These are phyloP conservation scores for Sanghuangporus weigelae DNA, from an alignment of 1,284 basidiomycete genomes.

Conservation along the genomic window DNA sequence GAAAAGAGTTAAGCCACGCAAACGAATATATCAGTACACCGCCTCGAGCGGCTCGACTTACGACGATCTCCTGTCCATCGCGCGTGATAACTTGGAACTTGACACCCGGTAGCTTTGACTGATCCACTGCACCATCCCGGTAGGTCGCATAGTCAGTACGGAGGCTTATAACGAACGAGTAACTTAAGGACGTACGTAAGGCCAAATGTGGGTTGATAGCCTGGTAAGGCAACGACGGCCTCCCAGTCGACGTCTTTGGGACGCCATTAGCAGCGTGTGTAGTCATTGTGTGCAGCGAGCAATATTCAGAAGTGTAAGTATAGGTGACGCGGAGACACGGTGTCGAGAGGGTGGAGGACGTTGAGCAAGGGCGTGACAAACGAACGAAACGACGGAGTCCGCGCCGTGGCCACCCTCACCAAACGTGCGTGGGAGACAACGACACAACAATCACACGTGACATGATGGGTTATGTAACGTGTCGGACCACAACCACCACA, in stretches of 20 bases:
- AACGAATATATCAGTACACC: not conserved
- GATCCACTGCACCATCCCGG: constrained; percentile 25
- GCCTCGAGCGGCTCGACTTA: constrained; percentile 26
- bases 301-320: not conserved
- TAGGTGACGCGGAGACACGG: not conserved
- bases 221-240: constrained; percentile 35
- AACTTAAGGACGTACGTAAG: constrained; percentile 3
- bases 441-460: constrained; percentile 1
- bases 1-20: constrained; percentile 18
- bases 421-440: not conserved
- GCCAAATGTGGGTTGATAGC: constrained; percentile 31
- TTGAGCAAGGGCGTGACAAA: not conserved
- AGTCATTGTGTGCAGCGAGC: not conserved
- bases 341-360: constrained; percentile 5
- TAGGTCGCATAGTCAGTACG: not conserved
- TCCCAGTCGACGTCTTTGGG: constrained; percentile 22
- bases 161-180: not conserved
- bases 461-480: not conserved
- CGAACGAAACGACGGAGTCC: not conserved
- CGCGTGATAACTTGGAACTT: constrained; percentile 70
- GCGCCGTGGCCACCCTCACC: not conserved
- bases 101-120: constrained; percentile 36
- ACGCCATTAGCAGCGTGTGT: constrained; percentile 5
- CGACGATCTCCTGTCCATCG: constrained; percentile 62
- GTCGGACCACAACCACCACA: not conserved